Percentiles rank a stretch among this genome's conserved stretches.
phyloP scores from a whole-genome alignment of 2,329 filamentous ascomycete species.

The Talaromyces islandicus region DNA sequence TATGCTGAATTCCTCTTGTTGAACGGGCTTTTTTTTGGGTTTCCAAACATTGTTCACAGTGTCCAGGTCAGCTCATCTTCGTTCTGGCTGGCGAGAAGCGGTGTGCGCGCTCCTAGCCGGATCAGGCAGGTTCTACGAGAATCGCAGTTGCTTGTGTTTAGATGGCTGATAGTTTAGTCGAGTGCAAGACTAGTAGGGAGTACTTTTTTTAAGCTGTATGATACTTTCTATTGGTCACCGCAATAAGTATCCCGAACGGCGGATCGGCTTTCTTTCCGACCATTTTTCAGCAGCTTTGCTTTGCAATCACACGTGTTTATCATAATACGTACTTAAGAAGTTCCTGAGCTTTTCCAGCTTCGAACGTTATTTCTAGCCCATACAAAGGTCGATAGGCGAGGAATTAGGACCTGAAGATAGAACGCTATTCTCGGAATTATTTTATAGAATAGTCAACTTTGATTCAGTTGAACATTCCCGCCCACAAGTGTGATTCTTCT shows the following conservation, averaged over 20 bases:
- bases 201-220: background rate
- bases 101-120: background rate
- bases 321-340: no score
- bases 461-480: background rate
- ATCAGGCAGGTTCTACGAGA: background rate
- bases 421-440: no score
- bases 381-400: background rate
- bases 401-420: background rate
- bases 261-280: no score
- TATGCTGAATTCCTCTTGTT: background rate
- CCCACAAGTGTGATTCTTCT: background rate
- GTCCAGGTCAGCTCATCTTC: background rate
- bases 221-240: no score
- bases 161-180: background rate
- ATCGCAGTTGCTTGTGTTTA: background rate
- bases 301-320: no score
- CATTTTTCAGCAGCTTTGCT: no score
- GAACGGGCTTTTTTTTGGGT: background rate
- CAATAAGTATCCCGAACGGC: no score
- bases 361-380: background rate
- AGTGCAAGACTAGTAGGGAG: background rate
- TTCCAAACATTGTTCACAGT: background rate
- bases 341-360: background rate
- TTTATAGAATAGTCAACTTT: background rate
- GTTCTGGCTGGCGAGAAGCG: background rate